Evolutionary conservation across 1,139 yeast species (phyloP).

Genomic region (Blastobotrys persicus): DNA sequence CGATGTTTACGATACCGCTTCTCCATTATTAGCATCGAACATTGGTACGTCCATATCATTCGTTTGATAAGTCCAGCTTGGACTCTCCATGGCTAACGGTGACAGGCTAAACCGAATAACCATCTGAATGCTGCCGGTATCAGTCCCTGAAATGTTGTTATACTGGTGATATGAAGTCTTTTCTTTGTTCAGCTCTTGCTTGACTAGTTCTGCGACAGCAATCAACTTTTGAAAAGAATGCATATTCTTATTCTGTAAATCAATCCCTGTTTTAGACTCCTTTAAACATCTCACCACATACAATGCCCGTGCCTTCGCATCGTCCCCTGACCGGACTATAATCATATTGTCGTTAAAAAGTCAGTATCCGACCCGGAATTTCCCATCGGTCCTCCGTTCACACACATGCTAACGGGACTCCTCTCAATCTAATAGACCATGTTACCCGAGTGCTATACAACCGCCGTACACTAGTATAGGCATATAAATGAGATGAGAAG

Average conservation of each 20-base stretch:
- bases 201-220: conserved; percentile 29
- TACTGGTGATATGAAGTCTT: conserved; percentile 24
- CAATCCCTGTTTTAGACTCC: neutral
- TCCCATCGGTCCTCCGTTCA: no score
- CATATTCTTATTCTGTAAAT: conserved; percentile 13
- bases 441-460: no score
- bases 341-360: conserved; percentile 1
- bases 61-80: conserved; percentile 6
- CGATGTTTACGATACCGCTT: no score
- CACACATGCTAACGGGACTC: no score
- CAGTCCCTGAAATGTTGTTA: conserved; percentile 18
- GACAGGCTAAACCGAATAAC: neutral
- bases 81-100: neutral
- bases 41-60: neutral
- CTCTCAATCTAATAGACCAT: no score
- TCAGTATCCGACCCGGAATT: no score
- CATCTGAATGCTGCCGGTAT: neutral
- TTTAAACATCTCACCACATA: conserved; percentile 10
- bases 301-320: conserved; percentile 17
- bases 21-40: neutral
- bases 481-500: no score
- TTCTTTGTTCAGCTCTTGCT: conserved; percentile 17
- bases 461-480: no score
- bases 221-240: conserved; percentile 28
- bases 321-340: conserved; percentile 21